Percentiles rank a stretch among this genome's conserved stretches.
These are phyloP conservation scores for Boletus patriciae DNA, from an alignment of 768 basidiomycete species.

Conservation along the genomic window DNA sequence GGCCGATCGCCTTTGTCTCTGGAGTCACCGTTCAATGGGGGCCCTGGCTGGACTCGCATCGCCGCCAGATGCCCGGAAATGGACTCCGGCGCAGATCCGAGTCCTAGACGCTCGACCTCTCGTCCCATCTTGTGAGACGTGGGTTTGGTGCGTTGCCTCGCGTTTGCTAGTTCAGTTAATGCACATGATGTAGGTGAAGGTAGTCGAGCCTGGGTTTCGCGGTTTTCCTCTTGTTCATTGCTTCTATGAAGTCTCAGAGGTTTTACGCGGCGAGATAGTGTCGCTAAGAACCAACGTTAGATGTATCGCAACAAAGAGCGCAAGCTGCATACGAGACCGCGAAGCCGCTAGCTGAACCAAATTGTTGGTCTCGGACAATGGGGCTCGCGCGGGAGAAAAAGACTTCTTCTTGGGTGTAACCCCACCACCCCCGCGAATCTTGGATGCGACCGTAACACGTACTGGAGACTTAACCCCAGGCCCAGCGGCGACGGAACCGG, in stretches of 20 bases:
- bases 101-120: slow-evolving; percentile 11
- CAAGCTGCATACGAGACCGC: slow-evolving; percentile 23
- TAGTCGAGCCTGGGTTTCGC: neutral
- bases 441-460: slow-evolving; percentile 16
- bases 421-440: slow-evolving; percentile 21
- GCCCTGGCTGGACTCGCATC: slow-evolving; percentile 21
- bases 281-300: slow-evolving; percentile 11
- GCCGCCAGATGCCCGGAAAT: slow-evolving; percentile 30
- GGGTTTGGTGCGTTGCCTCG: slow-evolving; percentile 18
- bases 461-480: slow-evolving; percentile 22
- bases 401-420: slow-evolving; percentile 27
- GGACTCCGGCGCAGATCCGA: slow-evolving; percentile 26
- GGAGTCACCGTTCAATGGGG: neutral
- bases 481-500: neutral
- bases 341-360: slow-evolving; percentile 4
- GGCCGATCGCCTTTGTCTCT: slow-evolving; percentile 2
- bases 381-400: slow-evolving; percentile 19
- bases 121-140: slow-evolving; percentile 8
- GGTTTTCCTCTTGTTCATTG: slow-evolving; percentile 8
- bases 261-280: slow-evolving; percentile 13
- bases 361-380: slow-evolving; percentile 28
- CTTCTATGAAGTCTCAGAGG: slow-evolving; percentile 12
- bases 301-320: neutral
- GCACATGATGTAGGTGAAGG: slow-evolving; percentile 9
- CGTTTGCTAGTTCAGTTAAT: neutral